Base-by-base conservation (phyloP, 129 eudicot species). In the Silybum marianum region DNA sequence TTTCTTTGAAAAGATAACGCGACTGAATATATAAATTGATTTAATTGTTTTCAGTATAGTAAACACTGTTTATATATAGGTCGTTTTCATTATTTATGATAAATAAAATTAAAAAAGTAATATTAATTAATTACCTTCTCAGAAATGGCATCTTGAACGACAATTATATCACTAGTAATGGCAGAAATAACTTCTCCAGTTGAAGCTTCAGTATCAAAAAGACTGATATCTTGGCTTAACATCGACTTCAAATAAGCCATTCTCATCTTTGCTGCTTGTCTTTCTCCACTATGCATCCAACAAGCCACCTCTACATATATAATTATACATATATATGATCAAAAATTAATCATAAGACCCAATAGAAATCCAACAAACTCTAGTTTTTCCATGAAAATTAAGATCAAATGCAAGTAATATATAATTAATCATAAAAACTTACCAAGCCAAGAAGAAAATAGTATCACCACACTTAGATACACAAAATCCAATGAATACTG, bases 121-220 rank as follows among this genome's bases (percentile, higher is more conserved):
- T 0, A 19, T 1, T 10, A 14, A 2, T 9, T 0, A 3, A 4
- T 25, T 80, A 96, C 99, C 99, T 96, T 96, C 69, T 96, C 99
- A 74, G 99, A 96, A 87, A 96, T 93, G n/a, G 98, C 99, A 84
- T 96, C 99, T 84, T 96, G 99, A 66, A 96, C 99, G 36, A 96
- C 85, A 72, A 96, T 88, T 66, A 96, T 91, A 65, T 96, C 99
- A 75, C 85, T 90, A 7, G 99, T 96, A 80, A 96, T 96, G 11
- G 99, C 99, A 69, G 94, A 90, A 83, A 96, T 93, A 48, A 96
- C 99, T 85, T 96, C 99, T n/a, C 99, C 99, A 8, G 99, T 96
- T 34, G 98, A 93, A 34, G 99, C 86, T 69, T 96, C 99, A 12
- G 98, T 96, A 78, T 96, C 99, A 62, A 96, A 96, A 16, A 93